Evolutionary conservation across 495 filamentous ascomycete genomes (phyloP).

Genomic region (Neurospora cerealis): DNA sequence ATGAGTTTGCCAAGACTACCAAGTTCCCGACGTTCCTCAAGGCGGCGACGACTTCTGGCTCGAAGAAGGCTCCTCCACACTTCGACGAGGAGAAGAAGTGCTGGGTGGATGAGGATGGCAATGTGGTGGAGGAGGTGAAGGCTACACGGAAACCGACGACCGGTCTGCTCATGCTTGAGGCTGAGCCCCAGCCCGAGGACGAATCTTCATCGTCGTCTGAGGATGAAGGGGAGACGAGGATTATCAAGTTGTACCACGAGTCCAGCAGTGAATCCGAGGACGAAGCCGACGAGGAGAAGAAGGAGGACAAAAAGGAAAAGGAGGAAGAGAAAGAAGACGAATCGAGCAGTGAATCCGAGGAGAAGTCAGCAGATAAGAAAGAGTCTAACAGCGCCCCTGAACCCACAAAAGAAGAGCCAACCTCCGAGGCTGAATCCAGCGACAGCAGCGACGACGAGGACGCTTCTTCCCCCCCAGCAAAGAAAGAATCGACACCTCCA

Average conservation of each 20-base stretch:
- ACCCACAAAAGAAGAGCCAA: conserved; percentile 13
- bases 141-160: conserved; percentile 10
- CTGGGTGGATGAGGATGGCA: conserved; percentile 75
- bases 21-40: conserved; percentile 74
- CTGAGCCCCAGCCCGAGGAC: not conserved
- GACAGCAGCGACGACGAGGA: not conserved
- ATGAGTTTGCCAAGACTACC: conserved; percentile 71
- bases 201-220: conserved; percentile 2
- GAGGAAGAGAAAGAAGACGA: not conserved
- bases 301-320: not conserved
- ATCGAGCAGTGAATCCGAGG: conserved; percentile 4
- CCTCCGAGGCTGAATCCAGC: not conserved
- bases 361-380: conserved; percentile 6
- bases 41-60: conserved; percentile 23
- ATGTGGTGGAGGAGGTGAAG: conserved; percentile 52
- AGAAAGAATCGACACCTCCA: conserved; percentile 5
- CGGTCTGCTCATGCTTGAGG: not conserved
- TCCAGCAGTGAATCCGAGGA: conserved; percentile 2
- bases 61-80: conserved; percentile 18
- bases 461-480: not conserved
- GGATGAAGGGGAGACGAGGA: conserved; percentile 3
- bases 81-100: conserved; percentile 71
- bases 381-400: conserved; percentile 19
- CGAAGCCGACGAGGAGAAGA: not conserved
- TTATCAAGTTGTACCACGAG: not conserved